Percentiles rank a stretch among this genome's conserved stretches.
Conservation (phyloP, 805 yeast species). For the Metschnikowia baotianmanensis region DNA sequence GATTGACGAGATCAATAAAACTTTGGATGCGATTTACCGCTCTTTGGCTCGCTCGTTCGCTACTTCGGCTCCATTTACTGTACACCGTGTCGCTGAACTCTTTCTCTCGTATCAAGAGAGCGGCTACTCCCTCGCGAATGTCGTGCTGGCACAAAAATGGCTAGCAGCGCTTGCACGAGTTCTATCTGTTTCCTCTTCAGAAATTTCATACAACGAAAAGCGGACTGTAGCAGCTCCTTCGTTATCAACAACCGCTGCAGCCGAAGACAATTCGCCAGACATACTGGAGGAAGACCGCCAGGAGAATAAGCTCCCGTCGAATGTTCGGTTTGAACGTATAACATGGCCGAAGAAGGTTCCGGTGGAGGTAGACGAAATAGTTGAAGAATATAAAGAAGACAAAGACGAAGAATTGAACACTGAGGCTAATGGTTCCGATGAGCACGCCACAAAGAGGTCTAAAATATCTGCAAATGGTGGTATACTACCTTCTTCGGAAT, state of each 20-base stretch:
- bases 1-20: constrained; percentile 7
- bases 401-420: neutral
- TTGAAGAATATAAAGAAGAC: neutral
- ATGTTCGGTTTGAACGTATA: constrained; percentile 14
- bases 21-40: constrained; percentile 7
- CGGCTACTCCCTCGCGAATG: constrained; percentile 16
- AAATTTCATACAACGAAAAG: constrained; percentile 3
- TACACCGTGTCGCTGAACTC: constrained; percentile 19
- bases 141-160: constrained; percentile 17
- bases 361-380: neutral
- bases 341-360: constrained; percentile 7
- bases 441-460: too few species aligned
- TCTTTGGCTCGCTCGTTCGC: constrained; percentile 28
- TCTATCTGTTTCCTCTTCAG: constrained; percentile 14
- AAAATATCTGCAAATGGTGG: too few species aligned
- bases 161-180: constrained; percentile 15
- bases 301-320: constrained; percentile 15
- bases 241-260: neutral
- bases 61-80: constrained; percentile 20
- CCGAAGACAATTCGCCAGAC: neutral
- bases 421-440: neutral
- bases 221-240: constrained; percentile 2
- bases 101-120: constrained; percentile 14
- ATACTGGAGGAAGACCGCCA: constrained; percentile 10
- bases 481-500: too few species aligned